Evolutionary conservation across 768 basidiomycete species (phyloP).

Genomic region (Pulveroboletus sp.): DNA sequence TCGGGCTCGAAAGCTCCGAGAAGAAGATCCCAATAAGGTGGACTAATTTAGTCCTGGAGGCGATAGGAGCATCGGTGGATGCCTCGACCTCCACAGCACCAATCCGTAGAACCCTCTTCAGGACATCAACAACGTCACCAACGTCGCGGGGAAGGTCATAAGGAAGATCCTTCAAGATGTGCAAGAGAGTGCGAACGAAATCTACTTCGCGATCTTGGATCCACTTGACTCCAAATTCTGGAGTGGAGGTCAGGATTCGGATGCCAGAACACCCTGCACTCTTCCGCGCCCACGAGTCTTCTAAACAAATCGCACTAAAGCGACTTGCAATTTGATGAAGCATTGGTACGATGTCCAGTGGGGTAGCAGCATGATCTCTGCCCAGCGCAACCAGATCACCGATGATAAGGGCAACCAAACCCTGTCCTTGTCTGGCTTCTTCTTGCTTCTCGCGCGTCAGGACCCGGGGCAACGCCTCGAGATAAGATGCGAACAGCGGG

Average conservation of each 20-base stretch:
- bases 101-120: slow-evolving; percentile 63
- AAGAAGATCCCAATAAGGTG: slow-evolving; percentile 82
- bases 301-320: slow-evolving; percentile 84
- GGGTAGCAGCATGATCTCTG: slow-evolving; percentile 41
- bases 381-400: slow-evolving; percentile 62
- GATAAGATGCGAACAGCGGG: slow-evolving; percentile 59
- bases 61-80: slow-evolving; percentile 39
- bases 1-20: slow-evolving; percentile 85
- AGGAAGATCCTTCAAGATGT: slow-evolving; percentile 93
- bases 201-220: slow-evolving; percentile 86
- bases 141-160: slow-evolving; percentile 83
- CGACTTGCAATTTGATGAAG: slow-evolving; percentile 81
- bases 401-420: slow-evolving; percentile 61
- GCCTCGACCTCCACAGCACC: slow-evolving; percentile 51
- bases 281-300: slow-evolving; percentile 88
- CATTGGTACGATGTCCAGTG: slow-evolving; percentile 60
- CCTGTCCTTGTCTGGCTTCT: slow-evolving; percentile 58
- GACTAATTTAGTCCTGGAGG: slow-evolving; percentile 53
- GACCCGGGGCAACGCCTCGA: slow-evolving; percentile 80
- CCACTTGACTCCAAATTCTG: slow-evolving; percentile 74
- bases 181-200: slow-evolving; percentile 83
- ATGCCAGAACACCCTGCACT: slow-evolving; percentile 88
- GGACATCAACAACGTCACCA: slow-evolving; percentile 73
- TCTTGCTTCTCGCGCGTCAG: slow-evolving; percentile 64
- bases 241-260: slow-evolving; percentile 69